Evolutionary conservation across 2,329 filamentous ascomycete species (phyloP), one percentile per base, ranked within the genome.

Genomic region (Hypoxylon sp.): DNA sequence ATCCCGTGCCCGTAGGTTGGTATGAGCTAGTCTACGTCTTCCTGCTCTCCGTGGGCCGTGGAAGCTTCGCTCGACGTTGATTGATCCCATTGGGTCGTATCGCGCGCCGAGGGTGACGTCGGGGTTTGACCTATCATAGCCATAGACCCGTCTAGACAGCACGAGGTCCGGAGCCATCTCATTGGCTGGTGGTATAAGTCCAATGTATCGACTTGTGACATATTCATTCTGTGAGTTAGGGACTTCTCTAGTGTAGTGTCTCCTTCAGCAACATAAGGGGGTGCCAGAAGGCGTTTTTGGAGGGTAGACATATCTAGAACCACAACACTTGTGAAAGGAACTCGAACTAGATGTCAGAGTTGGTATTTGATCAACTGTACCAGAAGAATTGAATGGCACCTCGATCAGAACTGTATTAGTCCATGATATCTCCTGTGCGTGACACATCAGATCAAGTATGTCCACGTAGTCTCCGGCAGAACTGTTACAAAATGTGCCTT

Each of bases 51-150:
- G n/a, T n/a, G n/a, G n/a, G n/a, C n/a, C n/a, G n/a, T n/a, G n/a
- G n/a, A n/a, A n/a, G n/a, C n/a, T n/a, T n/a, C n/a, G 13, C 31
- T n/a, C 11, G 31, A n/a, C 5, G 7, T 41, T 40, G 40, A 43
- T 43, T 48, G 37, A 37, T 18, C 40, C 15, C 43, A 33, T 51
- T 33, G 17, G 35, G 37, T 54, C 48, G 21, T 17, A 59, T 49
- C 24, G 15, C 59, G 21, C 49, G 26, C 24, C 18, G 26, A 24
- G 35, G 45, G 38, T 45, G 46, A 26, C 55, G 47, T 47, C 42
- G n/a, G 26, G 7, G 48, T 29, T 38, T 31, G 41, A 37, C 60
- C 60, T 63, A 63, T 63, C 60, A 63, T 27, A 55, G 47, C n/a
- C n/a, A n/a, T 35, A 47, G 40, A 29, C 20, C 41, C 33, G 47